A percentile compares a stretch with the other conserved stretches of the same genome.
phyloP scores from a whole-genome alignment of 2,329 filamentous ascomycete genomes.

The Arthrobotrys iridis region DNA sequence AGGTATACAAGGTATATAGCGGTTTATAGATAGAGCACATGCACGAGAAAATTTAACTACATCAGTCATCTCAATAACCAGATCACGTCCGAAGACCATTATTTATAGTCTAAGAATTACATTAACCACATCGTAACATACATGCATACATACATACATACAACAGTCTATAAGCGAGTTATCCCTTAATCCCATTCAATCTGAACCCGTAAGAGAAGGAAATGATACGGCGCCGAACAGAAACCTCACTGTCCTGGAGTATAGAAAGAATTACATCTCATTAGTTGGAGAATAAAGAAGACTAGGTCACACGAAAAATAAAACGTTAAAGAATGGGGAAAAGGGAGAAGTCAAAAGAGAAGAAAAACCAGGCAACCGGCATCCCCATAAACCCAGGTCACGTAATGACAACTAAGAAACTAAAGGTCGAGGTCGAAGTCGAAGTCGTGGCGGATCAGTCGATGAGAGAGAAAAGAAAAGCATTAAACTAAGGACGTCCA shows the following conservation, averaged over 20 bases:
- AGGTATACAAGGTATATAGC: too few species aligned
- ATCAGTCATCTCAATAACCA: too few species aligned
- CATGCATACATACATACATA: background rate
- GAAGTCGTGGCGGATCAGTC: background rate
- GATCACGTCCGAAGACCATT: too few species aligned
- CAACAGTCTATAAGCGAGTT: background rate
- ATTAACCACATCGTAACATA: background rate
- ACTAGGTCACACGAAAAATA: slow-evolving; percentile 27
- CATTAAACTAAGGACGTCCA: slow-evolving; percentile 18
- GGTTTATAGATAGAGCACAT: too few species aligned
- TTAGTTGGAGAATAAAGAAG: slow-evolving; percentile 24
- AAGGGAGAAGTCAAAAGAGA: background rate
- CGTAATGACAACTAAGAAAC: background rate
- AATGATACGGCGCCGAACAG: background rate
- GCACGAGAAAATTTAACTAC: too few species aligned
- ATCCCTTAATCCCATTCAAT: slow-evolving; percentile 7
- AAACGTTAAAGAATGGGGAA: background rate
- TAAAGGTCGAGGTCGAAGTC: background rate
- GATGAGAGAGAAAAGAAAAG: slow-evolving; percentile 9
- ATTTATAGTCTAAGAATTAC: too few species aligned
- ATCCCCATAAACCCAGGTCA: slow-evolving; percentile 16
- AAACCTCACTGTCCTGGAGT: background rate
- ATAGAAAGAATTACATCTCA: slow-evolving; percentile 41
- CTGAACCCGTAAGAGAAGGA: background rate
- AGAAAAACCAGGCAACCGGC: slow-evolving; percentile 16